A percentile compares a stretch with the other conserved stretches of the same genome.
Conservation (phyloP, 148 eudicot species). For the Camellia granthamiana region DNA sequence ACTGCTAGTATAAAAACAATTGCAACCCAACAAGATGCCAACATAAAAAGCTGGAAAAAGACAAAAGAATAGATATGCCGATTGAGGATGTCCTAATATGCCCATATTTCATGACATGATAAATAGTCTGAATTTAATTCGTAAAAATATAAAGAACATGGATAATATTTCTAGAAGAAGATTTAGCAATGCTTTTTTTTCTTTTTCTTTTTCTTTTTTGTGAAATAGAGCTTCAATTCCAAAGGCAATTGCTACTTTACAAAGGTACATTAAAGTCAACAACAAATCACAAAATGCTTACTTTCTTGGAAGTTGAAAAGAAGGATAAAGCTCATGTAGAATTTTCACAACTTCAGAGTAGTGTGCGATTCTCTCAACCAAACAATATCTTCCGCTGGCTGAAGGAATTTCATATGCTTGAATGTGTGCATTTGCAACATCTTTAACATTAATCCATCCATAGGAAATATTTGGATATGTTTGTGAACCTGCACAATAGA, state of each 20-base stretch:
- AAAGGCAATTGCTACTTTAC: not conserved
- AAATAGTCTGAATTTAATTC: too few relatives aligned
- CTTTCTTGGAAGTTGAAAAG: slow-evolving; percentile 49
- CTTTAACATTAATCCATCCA: slow-evolving; percentile 58
- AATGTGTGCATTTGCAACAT: slow-evolving; percentile 61
- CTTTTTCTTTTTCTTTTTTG: too few relatives aligned
- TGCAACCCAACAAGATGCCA: too few relatives aligned
- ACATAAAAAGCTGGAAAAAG: too few relatives aligned
- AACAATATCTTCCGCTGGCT: slow-evolving; percentile 51
- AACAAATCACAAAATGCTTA: slow-evolving; percentile 22
- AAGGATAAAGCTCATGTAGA: slow-evolving; percentile 47
- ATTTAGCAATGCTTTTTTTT: too few relatives aligned
- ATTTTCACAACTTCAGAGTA: slow-evolving; percentile 38
- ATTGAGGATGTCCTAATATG: too few relatives aligned
- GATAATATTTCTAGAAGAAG: too few relatives aligned
- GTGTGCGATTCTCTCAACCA: slow-evolving; percentile 43
- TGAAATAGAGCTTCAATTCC: not conserved
- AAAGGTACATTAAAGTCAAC: not conserved
- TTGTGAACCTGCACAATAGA: slow-evolving; percentile 32
- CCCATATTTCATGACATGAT: too few relatives aligned
- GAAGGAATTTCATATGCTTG: slow-evolving; percentile 54
- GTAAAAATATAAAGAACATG: too few relatives aligned
- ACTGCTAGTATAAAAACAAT: too few relatives aligned
- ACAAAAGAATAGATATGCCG: too few relatives aligned
- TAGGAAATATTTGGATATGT: slow-evolving; percentile 36